A percentile compares a stretch with the other conserved stretches of the same genome.
phyloP scores from a whole-genome alignment of 768 basidiomycete species.

The Lactarius quietus region DNA sequence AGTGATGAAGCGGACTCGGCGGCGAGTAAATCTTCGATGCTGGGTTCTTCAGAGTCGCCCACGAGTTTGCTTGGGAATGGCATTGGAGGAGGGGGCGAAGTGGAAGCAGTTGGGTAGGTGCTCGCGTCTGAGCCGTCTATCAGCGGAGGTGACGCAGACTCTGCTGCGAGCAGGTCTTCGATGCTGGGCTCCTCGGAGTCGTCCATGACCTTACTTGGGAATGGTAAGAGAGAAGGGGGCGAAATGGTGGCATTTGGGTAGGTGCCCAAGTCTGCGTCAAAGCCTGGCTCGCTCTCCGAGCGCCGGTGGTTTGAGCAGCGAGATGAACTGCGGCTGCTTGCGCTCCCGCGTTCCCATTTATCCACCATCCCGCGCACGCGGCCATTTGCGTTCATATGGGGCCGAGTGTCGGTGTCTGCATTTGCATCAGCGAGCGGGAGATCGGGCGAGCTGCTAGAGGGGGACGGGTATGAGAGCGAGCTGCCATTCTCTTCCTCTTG shows the following conservation, averaged over 20 bases:
- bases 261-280: neutral
- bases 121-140: neutral
- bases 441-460: constrained; percentile 37
- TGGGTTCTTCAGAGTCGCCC: constrained; percentile 28
- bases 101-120: neutral
- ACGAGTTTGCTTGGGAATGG: neutral
- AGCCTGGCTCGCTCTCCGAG: constrained; percentile 19
- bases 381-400: constrained; percentile 3
- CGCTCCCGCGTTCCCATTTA: constrained; percentile 24
- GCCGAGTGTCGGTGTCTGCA: neutral
- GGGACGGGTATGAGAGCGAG: constrained; percentile 35
- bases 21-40: constrained; percentile 34
- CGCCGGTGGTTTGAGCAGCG: neutral
- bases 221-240: neutral
- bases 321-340: constrained; percentile 8
- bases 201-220: neutral
- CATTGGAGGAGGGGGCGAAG: neutral
- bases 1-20: constrained; percentile 5
- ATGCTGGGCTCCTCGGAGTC: constrained; percentile 32
- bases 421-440: constrained; percentile 24
- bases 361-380: constrained; percentile 26
- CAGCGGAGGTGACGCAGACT: too few relatives aligned
- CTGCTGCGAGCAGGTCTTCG: constrained; percentile 34
- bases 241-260: neutral
- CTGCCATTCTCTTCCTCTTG: constrained; percentile 25